phyloP scores from a whole-genome alignment of 192 early-diverging fungal genomes.

The Dissophora ornata region DNA sequence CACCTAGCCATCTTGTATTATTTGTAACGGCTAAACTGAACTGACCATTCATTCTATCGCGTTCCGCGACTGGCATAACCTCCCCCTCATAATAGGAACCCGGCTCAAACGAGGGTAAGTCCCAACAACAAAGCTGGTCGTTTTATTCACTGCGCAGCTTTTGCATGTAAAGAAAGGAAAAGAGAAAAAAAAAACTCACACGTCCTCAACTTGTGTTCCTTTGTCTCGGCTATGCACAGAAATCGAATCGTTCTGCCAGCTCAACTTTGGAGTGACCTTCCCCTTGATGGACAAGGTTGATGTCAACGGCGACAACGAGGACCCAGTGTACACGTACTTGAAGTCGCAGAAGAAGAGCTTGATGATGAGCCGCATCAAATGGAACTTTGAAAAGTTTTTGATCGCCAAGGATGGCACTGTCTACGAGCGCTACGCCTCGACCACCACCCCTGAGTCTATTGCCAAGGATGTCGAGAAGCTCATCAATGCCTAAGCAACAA shows the following conservation, averaged over 20 bases:
- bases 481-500: slow-evolving; percentile 38
- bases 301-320: slow-evolving; percentile 79
- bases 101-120: slow-evolving; percentile 58
- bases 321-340: slow-evolving; percentile 71
- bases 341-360: slow-evolving; percentile 66
- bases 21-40: no score
- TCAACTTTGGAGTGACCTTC: slow-evolving; percentile 85
- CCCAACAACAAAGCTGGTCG: background rate
- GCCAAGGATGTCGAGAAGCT: slow-evolving; percentile 68
- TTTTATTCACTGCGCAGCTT: no score
- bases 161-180: no score
- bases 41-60: no score
- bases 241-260: slow-evolving; percentile 69
- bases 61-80: no score
- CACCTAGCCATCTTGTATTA: no score
- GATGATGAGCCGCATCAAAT: slow-evolving; percentile 74
- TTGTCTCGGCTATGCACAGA: slow-evolving; percentile 30
- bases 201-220: slow-evolving; percentile 1
- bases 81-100: slow-evolving; percentile 57
- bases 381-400: slow-evolving; percentile 91
- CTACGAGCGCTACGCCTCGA: slow-evolving; percentile 72
- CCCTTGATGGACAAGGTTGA: slow-evolving; percentile 90
- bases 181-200: background rate
- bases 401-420: slow-evolving; percentile 74
- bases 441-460: slow-evolving; percentile 69